These are phyloP conservation scores for Hymenoscyphus scutula DNA, from an alignment of 2,329 filamentous ascomycete genomes.

Conservation along the genomic window DNA sequence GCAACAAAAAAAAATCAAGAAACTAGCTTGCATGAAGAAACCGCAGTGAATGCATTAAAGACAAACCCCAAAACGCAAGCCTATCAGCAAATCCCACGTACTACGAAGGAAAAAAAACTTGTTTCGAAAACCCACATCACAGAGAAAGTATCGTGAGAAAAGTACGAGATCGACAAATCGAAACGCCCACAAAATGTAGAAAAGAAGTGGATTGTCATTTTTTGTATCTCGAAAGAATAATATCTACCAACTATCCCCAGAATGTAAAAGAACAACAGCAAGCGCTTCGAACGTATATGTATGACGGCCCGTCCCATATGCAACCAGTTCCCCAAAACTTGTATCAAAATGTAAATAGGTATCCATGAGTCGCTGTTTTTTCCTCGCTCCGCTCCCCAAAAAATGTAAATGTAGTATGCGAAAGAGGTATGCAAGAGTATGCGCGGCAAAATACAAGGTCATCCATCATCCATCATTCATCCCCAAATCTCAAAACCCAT, in stretches of 20 bases:
- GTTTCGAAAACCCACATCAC: too few relatives aligned
- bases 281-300: not conserved
- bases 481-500: not conserved
- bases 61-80: too few relatives aligned
- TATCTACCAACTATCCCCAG: not conserved
- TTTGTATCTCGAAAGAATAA: too few relatives aligned
- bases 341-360: not conserved
- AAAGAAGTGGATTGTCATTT: not conserved
- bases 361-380: not conserved
- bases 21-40: too few relatives aligned
- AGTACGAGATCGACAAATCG: too few relatives aligned
- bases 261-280: not conserved
- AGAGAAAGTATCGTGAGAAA: too few relatives aligned
- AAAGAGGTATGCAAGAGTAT: not conserved
- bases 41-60: too few relatives aligned
- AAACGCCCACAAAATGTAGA: too few relatives aligned
- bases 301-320: not conserved
- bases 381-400: not conserved
- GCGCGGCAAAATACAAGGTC: not conserved
- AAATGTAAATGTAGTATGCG: slow-evolving; percentile 1
- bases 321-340: not conserved
- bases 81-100: too few relatives aligned
- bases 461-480: slow-evolving; percentile 1
- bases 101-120: too few relatives aligned
- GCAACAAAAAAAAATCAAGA: too few relatives aligned